phyloP scores from a whole-genome alignment of 1,284 basidiomycete species.

The Ceratobasidium sp. region DNA sequence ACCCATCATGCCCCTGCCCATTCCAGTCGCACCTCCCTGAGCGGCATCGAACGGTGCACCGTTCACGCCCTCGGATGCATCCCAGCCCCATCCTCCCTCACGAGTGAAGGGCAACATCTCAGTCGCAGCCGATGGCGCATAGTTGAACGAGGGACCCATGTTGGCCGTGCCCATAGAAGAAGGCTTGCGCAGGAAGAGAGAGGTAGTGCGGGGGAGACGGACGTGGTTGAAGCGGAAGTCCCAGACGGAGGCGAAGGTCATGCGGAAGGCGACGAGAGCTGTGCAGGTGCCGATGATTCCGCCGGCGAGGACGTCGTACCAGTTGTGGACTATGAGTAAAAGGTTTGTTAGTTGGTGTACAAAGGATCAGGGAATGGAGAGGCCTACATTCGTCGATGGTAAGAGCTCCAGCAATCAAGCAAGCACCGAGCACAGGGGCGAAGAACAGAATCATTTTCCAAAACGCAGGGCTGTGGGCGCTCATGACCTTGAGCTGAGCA shows the following conservation, averaged over 20 bases:
- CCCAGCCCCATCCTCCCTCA: conserved; percentile 59
- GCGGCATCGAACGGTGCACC: conserved; percentile 49
- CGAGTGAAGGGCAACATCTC: conserved; percentile 58
- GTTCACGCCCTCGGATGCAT: conserved; percentile 44
- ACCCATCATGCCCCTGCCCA: conserved; percentile 19
- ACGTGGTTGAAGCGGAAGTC: conserved; percentile 70
- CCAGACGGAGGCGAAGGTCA: conserved; percentile 64
- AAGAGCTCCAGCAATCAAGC: conserved; percentile 65
- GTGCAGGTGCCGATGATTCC: conserved; percentile 61
- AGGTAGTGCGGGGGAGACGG: conserved; percentile 61
- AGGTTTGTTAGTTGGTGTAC: not conserved
- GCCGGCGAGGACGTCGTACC: conserved; percentile 66
- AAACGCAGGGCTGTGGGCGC: conserved; percentile 64
- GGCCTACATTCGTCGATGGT: conserved; percentile 64
- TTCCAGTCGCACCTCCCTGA: conserved; percentile 33
- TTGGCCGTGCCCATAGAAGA: conserved; percentile 48
- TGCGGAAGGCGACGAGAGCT: conserved; percentile 65
- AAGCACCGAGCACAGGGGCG: conserved; percentile 66
- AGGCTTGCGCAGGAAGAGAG: conserved; percentile 56
- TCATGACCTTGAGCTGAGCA: conserved; percentile 67
- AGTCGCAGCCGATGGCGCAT: conserved; percentile 55
- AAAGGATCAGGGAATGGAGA: not conserved
- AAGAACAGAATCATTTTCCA: conserved; percentile 71
- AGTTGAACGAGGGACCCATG: conserved; percentile 47
- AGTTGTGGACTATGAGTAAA: conserved; percentile 54